Evolutionary conservation across 129 eudicot species (phyloP).

Genomic region (Artemisia annua): DNA sequence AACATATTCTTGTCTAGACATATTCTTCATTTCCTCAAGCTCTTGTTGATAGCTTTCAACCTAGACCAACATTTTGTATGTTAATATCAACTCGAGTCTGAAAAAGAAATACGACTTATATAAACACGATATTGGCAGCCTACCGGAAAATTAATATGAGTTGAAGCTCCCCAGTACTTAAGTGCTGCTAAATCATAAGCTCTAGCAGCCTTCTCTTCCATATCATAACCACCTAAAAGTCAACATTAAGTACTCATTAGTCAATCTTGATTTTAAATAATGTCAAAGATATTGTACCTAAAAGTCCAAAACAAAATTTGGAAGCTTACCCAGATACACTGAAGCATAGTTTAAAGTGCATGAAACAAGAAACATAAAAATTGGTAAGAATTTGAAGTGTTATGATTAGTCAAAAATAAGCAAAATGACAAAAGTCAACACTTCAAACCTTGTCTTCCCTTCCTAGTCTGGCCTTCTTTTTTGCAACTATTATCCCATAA

Average conservation of each 20-base stretch:
- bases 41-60: slow-evolving; percentile 83
- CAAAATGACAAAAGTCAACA: slow-evolving; percentile 22
- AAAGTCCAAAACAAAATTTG: slow-evolving; percentile 1
- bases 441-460: slow-evolving; percentile 92
- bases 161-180: slow-evolving; percentile 94
- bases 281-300: background rate
- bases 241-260: slow-evolving; percentile 24
- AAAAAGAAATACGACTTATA: background rate
- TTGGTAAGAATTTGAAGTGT: slow-evolving; percentile 16
- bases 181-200: slow-evolving; percentile 95
- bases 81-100: background rate
- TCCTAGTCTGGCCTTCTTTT: slow-evolving; percentile 90
- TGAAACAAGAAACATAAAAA: slow-evolving; percentile 32
- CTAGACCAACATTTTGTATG: slow-evolving; percentile 31
- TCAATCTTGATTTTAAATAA: slow-evolving; percentile 25
- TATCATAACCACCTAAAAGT: slow-evolving; percentile 82
- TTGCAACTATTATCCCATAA: slow-evolving; percentile 94
- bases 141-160: slow-evolving; percentile 91
- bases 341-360: slow-evolving; percentile 26
- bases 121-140: background rate
- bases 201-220: slow-evolving; percentile 96
- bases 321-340: slow-evolving; percentile 68
- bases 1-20: slow-evolving; percentile 92
- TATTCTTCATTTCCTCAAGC: slow-evolving; percentile 85
- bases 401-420: slow-evolving; percentile 18